phyloP scores from a whole-genome alignment of 805 yeast genomes.

The Candida methanosorbosa region DNA sequence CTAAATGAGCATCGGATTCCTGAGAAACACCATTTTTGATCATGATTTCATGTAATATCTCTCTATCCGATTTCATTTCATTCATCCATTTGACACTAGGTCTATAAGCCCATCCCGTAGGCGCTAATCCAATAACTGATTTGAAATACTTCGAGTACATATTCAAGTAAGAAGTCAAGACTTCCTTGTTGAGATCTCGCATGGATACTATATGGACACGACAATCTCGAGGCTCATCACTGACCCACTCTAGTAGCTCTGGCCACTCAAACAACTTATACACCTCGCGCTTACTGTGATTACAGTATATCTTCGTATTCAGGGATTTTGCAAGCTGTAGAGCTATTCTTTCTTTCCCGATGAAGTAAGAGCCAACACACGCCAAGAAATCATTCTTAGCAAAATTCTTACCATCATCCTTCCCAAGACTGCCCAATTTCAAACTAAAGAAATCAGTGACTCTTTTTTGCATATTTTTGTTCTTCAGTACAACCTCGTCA shows the following conservation, averaged over 20 bases:
- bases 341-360: slow-evolving; percentile 89
- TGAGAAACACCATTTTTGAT: background rate
- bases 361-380: slow-evolving; percentile 80
- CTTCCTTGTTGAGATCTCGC: slow-evolving; percentile 39
- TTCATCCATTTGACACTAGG: slow-evolving; percentile 12
- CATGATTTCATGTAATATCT: slow-evolving; percentile 6
- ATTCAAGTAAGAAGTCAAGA: slow-evolving; percentile 42
- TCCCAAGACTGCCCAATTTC: slow-evolving; percentile 1
- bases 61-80: slow-evolving; percentile 1
- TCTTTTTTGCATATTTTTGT: slow-evolving; percentile 19
- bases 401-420: slow-evolving; percentile 9
- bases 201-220: slow-evolving; percentile 71
- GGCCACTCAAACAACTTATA: slow-evolving; percentile 38
- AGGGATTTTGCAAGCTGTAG: slow-evolving; percentile 47
- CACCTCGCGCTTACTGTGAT: slow-evolving; percentile 37
- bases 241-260: slow-evolving; percentile 29
- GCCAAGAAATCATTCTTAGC: slow-evolving; percentile 35
- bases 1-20: slow-evolving; percentile 10
- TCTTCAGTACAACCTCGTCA: slow-evolving; percentile 17
- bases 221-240: slow-evolving; percentile 35
- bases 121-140: slow-evolving; percentile 63
- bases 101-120: slow-evolving; percentile 86
- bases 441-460: slow-evolving; percentile 28
- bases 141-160: slow-evolving; percentile 39
- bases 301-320: slow-evolving; percentile 46